Evolutionary conservation across 2,329 filamentous ascomycete genomes (phyloP), one percentile per base, ranked within the genome.

Genomic region (Elsinoe fawcettii): DNA sequence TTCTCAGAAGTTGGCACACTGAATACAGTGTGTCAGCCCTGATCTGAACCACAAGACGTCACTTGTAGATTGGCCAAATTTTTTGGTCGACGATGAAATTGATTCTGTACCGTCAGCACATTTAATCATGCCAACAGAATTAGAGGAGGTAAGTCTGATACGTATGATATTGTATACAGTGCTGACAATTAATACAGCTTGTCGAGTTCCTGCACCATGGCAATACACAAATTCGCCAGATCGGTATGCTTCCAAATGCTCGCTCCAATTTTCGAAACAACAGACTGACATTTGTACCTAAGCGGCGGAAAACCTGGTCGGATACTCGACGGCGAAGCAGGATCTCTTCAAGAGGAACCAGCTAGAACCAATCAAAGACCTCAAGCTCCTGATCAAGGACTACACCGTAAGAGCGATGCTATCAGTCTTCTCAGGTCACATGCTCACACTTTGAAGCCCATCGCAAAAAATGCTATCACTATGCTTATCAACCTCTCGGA

Each of bases 131-230:
- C 73, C 76, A 43, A 75, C 74, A 43, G 75, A 78, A 69, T 65
- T 78, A 53, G 76, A 78, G 69, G 75, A 78, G 62, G 74, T 76
- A 60, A 58, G 60, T 27, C 41, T 76, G 60, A 59, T 61, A 27
- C 43, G 32, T 18, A 20, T 20, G 6, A 6, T 30, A 23, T 2
- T 58, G 46, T 46, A 8, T 7, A 3, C 30, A 18, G 12, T 1
- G 8, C 16, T 22, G 6, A 47, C 39, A 53, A 55, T 60, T 62
- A 30, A 37, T 27, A 49, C 64, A 95, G 89, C 83, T 96, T 56
- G 90, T 96, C 60, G 90, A 90, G 70, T 96, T 97, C 73, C 87
- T 97, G 59, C 87, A 88, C 72, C 87, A 95, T 74, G 88, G 88
- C 60, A 96, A 95, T 70, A 89, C 90, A 41, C 88, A 96, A 70